These are phyloP conservation scores for Hordeum marinum DNA, from an alignment of 176 grass and related monocot genomes.

Conservation along the genomic window DNA sequence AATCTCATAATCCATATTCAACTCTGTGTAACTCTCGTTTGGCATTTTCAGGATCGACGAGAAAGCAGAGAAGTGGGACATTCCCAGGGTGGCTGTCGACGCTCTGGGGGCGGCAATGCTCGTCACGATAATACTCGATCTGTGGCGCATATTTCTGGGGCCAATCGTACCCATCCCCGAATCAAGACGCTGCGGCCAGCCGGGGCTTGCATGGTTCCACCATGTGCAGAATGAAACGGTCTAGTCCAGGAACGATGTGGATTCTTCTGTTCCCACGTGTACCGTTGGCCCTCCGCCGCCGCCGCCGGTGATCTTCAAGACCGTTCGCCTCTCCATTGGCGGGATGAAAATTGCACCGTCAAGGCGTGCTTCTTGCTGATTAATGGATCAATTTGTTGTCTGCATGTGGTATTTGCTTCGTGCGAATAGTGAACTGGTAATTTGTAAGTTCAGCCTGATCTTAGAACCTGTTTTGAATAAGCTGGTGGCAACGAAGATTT, in stretches of 20 bases:
- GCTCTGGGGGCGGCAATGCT: conserved; percentile 90
- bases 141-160: conserved; percentile 92
- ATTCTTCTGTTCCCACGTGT: not conserved
- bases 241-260: not conserved
- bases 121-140: conserved; percentile 79
- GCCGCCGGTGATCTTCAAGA: not conserved
- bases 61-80: conserved; percentile 59
- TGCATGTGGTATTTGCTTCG: not conserved
- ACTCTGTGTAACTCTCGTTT: not conserved
- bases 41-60: conserved; percentile 9
- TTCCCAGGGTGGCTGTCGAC: conserved; percentile 78
- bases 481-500: no score
- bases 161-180: conserved; percentile 52
- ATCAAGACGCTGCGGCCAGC: conserved; percentile 47
- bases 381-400: not conserved
- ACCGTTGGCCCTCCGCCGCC: no score
- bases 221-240: conserved; percentile 42
- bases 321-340: not conserved
- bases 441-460: not conserved
- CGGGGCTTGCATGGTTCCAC: conserved; percentile 81
- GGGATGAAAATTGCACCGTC: not conserved
- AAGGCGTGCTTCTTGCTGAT: not conserved
- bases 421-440: not conserved
- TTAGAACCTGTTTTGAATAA: not conserved
- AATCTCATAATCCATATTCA: not conserved